Evolutionary conservation across 805 yeast species (phyloP).

Genomic region (Isabelozyma heimii): DNA sequence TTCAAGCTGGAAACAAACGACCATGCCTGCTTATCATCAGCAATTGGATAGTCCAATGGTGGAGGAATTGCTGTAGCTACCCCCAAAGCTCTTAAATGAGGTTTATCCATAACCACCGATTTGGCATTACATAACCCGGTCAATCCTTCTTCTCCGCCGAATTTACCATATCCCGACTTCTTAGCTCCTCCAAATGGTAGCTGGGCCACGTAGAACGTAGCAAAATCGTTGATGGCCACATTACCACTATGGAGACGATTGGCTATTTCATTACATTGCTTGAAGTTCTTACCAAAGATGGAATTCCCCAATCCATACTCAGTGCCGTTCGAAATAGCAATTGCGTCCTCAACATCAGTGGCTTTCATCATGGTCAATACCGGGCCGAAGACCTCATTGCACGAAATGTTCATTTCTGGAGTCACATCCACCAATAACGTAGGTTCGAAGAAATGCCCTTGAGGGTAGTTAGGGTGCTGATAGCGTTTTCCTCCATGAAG

Average conservation of each 20-base stretch:
- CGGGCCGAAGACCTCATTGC: slow-evolving; percentile 94
- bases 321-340: slow-evolving; percentile 76
- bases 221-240: slow-evolving; percentile 96
- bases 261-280: slow-evolving; percentile 61
- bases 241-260: slow-evolving; percentile 74
- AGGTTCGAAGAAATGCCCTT: slow-evolving; percentile 91
- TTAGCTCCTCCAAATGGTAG: slow-evolving; percentile 95
- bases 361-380: slow-evolving; percentile 80
- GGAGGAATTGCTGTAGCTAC: slow-evolving; percentile 82
- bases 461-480: slow-evolving; percentile 89
- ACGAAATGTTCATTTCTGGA: slow-evolving; percentile 71
- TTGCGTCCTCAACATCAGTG: slow-evolving; percentile 59
- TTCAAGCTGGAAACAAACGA: slow-evolving; percentile 77
- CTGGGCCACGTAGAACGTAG: slow-evolving; percentile 93
- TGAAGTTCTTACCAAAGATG: slow-evolving; percentile 69
- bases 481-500: slow-evolving; percentile 78
- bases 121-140: slow-evolving; percentile 86
- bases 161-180: slow-evolving; percentile 95
- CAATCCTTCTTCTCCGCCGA: slow-evolving; percentile 97
- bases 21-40: slow-evolving; percentile 83
- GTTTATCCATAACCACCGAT: slow-evolving; percentile 80
- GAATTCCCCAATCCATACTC: slow-evolving; percentile 92
- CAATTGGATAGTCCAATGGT: slow-evolving; percentile 89
- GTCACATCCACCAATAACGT: slow-evolving; percentile 84
- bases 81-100: slow-evolving; percentile 53